phyloP scores from a whole-genome alignment of 495 filamentous ascomycete genomes.

The Margaritispora aquatica region DNA sequence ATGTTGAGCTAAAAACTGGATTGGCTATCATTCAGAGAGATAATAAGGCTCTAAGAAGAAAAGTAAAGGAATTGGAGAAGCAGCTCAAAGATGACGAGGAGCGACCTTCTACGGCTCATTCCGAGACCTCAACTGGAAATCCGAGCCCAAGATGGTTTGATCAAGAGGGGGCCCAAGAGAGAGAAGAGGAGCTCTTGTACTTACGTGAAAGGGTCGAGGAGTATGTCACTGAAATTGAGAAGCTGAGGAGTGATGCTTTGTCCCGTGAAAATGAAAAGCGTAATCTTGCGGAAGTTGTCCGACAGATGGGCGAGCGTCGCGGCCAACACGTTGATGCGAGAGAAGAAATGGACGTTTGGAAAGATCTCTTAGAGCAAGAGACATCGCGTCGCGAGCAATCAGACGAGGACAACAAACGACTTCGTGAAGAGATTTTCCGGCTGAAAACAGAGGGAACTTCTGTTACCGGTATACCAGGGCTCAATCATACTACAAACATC shows the following conservation, averaged over 20 bases:
- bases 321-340: constrained; percentile 66
- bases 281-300: constrained; percentile 71
- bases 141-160: constrained; percentile 32
- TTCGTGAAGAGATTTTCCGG: constrained; percentile 78
- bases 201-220: constrained; percentile 77
- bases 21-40: constrained; percentile 84
- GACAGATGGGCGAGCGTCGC: constrained; percentile 59
- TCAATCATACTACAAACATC: constrained; percentile 52
- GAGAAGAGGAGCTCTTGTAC: constrained; percentile 79
- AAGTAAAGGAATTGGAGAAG: constrained; percentile 80
- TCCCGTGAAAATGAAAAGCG: constrained; percentile 74
- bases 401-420: constrained; percentile 77
- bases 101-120: constrained; percentile 45
- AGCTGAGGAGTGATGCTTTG: constrained; percentile 67
- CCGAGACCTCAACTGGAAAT: constrained; percentile 42
- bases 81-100: constrained; percentile 68
- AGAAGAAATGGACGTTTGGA: constrained; percentile 90
- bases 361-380: constrained; percentile 91
- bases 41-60: constrained; percentile 69
- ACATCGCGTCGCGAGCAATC: constrained; percentile 83
- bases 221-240: constrained; percentile 77
- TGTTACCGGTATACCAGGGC: constrained; percentile 24
- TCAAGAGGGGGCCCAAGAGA: constrained; percentile 53
- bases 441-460: constrained; percentile 56
- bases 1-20: constrained; percentile 88